phyloP scores from a whole-genome alignment of 257 asterid genomes.

The Nicotiana paniculata region DNA sequence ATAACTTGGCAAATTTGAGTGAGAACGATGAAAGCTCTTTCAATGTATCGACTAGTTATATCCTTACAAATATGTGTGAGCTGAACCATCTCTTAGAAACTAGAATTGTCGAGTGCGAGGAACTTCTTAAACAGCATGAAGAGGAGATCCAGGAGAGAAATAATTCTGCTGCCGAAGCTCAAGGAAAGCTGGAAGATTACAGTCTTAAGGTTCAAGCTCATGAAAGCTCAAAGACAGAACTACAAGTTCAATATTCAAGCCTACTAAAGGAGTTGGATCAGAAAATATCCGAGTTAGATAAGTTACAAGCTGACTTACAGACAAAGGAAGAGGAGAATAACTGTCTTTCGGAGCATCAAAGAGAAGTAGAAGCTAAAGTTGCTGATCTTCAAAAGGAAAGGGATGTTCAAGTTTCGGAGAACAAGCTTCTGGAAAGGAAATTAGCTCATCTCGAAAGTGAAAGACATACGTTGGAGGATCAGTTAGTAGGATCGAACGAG shows the following conservation, averaged over 20 bases:
- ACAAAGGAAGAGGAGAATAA: conserved; percentile 24
- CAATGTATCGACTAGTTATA: conserved; percentile 19
- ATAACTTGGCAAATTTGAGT: conserved; percentile 18
- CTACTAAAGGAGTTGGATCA: conserved; percentile 36
- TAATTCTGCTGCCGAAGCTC: conserved; percentile 26
- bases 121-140: conserved; percentile 23
- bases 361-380: conserved; percentile 35
- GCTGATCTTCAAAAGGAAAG: conserved; percentile 32
- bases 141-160: conserved; percentile 33
- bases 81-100: conserved; percentile 56
- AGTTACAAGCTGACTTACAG: conserved; percentile 28
- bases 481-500: conserved; percentile 27
- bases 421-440: conserved; percentile 26
- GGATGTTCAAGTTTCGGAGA: conserved; percentile 27
- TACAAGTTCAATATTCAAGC: conserved; percentile 29
- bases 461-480: conserved; percentile 28
- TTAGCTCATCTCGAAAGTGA: conserved; percentile 28
- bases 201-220: conserved; percentile 31
- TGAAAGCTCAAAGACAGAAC: conserved; percentile 31
- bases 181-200: conserved; percentile 32
- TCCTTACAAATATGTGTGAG: conserved; percentile 36
- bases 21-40: conserved; percentile 13
- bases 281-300: conserved; percentile 24
- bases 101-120: conserved; percentile 36
- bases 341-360: conserved; percentile 18